Base-by-base conservation (phyloP, 1,284 basidiomycete species). In the Athelia psychrophila region DNA sequence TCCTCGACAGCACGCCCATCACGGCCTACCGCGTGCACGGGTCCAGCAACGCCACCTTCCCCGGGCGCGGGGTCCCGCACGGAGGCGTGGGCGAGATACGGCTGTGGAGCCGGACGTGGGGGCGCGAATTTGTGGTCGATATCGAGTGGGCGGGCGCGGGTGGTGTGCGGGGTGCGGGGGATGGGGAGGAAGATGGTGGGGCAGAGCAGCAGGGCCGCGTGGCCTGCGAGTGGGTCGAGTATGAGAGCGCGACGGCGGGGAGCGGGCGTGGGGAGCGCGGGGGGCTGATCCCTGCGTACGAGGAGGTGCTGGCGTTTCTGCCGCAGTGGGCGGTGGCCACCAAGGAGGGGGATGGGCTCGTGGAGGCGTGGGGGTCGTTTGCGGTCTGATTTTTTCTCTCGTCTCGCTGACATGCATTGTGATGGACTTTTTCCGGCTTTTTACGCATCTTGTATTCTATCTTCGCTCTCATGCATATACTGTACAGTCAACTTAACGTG, bases 81-180 rank as follows among this genome's bases (percentile, higher is more conserved):
- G 59, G 60, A 5, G 82, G 78, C 1, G 49, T 82, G 33, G 64
- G 61, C 27, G 72, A 78, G 59, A 49, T 88, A 48, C 64, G 75
- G 46, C 67, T 91, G 15, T 91, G 85, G 86, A 86, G 82, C 53
- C 74, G 88, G 24, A 75, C 73, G n/a, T 91, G 88, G 81, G 81
- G 75, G 13, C 73, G 73, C 55, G 68, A 64, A 56, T 87, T 88
- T 55, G 73, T 73, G 27, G 79, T 87, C 20, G 76, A 82, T 56
- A 66, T 82, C 30, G 69, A 72, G 38, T 77, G 77, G 76, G 52
- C 49, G 8, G 52, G 51, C 5, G 56, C 47, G 3, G 51, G 52
- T 1, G 46, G 27, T 30, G n/a, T n/a, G n/a, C n/a, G 27, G 60
- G 27, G 60, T 54, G 51, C 57, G 54, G 66, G 58, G 25, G 61